Conservation (phyloP, 495 filamentous ascomycete genomes). For the Penicillium bovifimosum region DNA sequence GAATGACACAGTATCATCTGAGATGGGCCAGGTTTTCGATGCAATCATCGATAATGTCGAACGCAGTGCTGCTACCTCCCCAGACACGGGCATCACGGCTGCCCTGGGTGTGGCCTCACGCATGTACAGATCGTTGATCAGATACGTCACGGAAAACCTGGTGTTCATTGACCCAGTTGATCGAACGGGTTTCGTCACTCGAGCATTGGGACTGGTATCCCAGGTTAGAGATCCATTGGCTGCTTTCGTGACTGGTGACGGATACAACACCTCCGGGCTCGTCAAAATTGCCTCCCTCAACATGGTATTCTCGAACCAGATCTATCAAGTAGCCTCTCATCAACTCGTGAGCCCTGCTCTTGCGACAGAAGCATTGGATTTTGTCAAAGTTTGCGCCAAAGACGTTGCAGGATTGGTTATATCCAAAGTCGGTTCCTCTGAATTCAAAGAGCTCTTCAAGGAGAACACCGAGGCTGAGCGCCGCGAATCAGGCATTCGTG, state of each 20-base stretch:
- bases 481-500: conserved; percentile 62
- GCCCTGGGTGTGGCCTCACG: conserved; percentile 1
- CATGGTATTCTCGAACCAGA: conserved; percentile 37
- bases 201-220: conserved; percentile 25
- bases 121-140: conserved; percentile 34
- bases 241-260: conserved; percentile 15
- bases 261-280: conserved; percentile 13
- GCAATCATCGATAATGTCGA: conserved; percentile 38
- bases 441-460: conserved; percentile 57
- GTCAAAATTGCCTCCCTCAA: conserved; percentile 30
- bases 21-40: conserved; percentile 56
- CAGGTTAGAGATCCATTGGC: conserved; percentile 26
- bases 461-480: conserved; percentile 48
- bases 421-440: conserved; percentile 35
- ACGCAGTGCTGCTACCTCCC: conserved; percentile 2
- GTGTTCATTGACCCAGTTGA: conserved; percentile 50
- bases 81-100: neutral
- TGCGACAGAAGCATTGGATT: conserved; percentile 18
- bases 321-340: conserved; percentile 39
- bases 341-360: conserved; percentile 23
- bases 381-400: conserved; percentile 28
- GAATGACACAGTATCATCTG: conserved; percentile 63
- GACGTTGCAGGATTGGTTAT: conserved; percentile 39
- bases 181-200: conserved; percentile 34
- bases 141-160: conserved; percentile 45